phyloP scores from a whole-genome alignment of 139 green algal species.

The Chara braunii region DNA sequence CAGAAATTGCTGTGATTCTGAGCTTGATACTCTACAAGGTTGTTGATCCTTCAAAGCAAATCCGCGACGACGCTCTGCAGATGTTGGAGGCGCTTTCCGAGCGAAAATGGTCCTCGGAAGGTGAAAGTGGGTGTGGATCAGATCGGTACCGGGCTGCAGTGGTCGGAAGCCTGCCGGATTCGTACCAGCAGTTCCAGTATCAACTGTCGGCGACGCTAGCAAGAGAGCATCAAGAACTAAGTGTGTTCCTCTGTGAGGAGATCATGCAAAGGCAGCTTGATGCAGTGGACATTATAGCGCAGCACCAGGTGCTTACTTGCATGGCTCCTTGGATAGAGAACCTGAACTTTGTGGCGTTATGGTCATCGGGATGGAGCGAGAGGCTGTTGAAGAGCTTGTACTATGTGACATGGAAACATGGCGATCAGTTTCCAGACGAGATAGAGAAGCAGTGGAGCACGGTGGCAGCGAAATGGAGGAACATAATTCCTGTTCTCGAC shows the following conservation, averaged over 20 bases:
- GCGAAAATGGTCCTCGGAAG: conserved; percentile 22
- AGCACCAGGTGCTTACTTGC: conserved; percentile 57
- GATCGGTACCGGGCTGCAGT: conserved; percentile 24
- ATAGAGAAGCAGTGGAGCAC: conserved; percentile 75
- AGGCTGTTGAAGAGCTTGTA: conserved; percentile 76
- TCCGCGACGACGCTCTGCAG: conserved; percentile 74
- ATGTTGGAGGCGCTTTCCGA: conserved; percentile 64
- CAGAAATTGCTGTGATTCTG: conserved; percentile 54
- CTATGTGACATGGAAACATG: conserved; percentile 63
- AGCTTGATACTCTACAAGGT: conserved; percentile 84
- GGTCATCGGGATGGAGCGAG: conserved; percentile 65
- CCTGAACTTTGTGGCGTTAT: conserved; percentile 62
- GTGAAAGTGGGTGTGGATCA: not conserved
- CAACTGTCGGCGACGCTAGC: conserved; percentile 61
- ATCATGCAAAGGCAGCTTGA: conserved; percentile 60
- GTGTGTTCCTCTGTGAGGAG: conserved; percentile 71
- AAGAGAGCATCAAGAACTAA: conserved; percentile 69
- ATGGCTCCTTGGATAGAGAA: conserved; percentile 84
- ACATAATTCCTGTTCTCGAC: conserved; percentile 76
- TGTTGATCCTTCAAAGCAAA: conserved; percentile 42
- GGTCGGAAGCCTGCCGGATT: conserved; percentile 54
- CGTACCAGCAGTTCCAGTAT: conserved; percentile 77
- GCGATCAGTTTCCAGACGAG: conserved; percentile 52
- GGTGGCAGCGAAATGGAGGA: conserved; percentile 62
- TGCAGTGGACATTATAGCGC: conserved; percentile 37